Base-by-base conservation (phyloP, 1,284 basidiomycete species). In the Phylloboletellus chloephorus region DNA sequence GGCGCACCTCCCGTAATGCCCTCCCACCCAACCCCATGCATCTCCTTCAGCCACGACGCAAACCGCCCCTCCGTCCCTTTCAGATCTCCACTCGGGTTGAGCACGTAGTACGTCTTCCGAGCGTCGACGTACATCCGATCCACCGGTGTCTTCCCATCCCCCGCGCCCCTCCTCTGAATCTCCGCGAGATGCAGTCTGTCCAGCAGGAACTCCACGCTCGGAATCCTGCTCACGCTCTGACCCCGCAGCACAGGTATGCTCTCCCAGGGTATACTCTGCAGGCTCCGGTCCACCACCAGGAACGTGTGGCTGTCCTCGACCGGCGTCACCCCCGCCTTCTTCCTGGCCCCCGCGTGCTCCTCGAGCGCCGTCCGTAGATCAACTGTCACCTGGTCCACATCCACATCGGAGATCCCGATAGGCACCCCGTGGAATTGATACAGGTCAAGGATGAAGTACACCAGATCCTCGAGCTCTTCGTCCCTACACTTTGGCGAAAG, bases 191-290 rank as follows among this genome's bases (percentile, higher is more conserved):
- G 68, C 32, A 95, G 53, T 23, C 92, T 78, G 57, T 98, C 95
- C 25, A 86, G 65, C 13, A 98, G 67, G 70, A 98, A 97, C 32
- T 88, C 79, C 37, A 94, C 63, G 31, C 85, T 89, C 1, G 96
- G 94, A 47, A 98, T 82, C 7, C 96, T 84, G 58, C 88, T 93
- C 53, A 98, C 78, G 31, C 92, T 89, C 43, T 82, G 74, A 6
- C 86, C 87, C 37, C 89, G 74, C 7, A 98, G 68, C 32, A 83
- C 76, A 0, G 95, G 93, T 17, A 98, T 80, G 20, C 88, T 94
- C 67, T 98, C 96, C 96, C 95, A 98, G 1, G 96, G 95, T 45
- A 98, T 74, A 0, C 80, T 77, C 54, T 93, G 88, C 10, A 95
- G 70, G 48, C 90, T 84, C 67, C 91, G 91, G 66, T 98, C 96